Conservation (phyloP, 1,284 basidiomycete species). For the Mycosarcoma maydis region DNA sequence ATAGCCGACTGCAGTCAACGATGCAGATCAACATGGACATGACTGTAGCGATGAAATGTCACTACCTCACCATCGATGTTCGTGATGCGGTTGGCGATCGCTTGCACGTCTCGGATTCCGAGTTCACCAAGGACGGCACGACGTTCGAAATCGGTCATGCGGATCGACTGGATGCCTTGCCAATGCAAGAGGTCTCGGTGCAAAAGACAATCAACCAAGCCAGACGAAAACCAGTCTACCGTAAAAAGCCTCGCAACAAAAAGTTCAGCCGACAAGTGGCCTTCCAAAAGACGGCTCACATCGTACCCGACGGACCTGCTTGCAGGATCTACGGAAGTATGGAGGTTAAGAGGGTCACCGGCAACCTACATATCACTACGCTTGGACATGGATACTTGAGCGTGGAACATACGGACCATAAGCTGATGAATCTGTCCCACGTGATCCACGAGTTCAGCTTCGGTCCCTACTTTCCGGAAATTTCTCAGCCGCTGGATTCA, state of each 20-base stretch:
- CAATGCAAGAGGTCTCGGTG: conserved; percentile 56
- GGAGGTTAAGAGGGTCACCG: conserved; percentile 87
- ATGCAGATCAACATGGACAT: conserved; percentile 66
- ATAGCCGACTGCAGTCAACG: conserved; percentile 44
- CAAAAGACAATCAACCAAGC: conserved; percentile 46
- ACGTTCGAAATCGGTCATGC: conserved; percentile 86
- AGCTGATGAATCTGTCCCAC: conserved; percentile 89
- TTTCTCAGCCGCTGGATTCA: conserved; percentile 86
- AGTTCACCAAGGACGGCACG: conserved; percentile 80
- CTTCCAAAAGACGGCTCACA: conserved; percentile 63
- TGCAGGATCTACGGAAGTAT: conserved; percentile 88
- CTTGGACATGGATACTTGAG: conserved; percentile 92
- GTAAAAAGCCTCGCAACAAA: conserved; percentile 34
- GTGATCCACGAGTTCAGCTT: conserved; percentile 97
- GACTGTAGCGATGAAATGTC: conserved; percentile 63
- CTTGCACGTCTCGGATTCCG: conserved; percentile 79
- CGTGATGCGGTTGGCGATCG: conserved; percentile 92
- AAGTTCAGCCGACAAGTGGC: conserved; percentile 71
- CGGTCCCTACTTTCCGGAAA: conserved; percentile 94
- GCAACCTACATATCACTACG: conserved; percentile 75
- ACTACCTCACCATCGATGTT: conserved; percentile 80
- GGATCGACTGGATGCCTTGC: conserved; percentile 72
- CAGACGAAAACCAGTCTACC: conserved; percentile 32
- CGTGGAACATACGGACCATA: conserved; percentile 84
- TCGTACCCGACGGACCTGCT: conserved; percentile 70